Base-by-base conservation (phyloP, 2,329 filamentous ascomycete genomes). In the Didymella glomerata region DNA sequence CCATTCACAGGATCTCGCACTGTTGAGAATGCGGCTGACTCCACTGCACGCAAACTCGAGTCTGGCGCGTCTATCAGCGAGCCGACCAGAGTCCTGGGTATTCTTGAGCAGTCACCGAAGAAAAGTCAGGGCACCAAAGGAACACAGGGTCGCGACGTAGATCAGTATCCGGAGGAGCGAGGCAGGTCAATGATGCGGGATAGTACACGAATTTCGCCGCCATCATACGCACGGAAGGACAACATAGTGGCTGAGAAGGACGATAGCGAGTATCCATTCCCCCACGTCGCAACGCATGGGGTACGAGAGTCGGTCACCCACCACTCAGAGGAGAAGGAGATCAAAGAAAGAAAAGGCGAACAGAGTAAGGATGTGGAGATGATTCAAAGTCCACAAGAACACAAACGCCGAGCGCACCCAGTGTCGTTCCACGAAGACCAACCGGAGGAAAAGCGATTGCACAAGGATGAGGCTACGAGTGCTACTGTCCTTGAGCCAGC, bases 341-440 rank as follows among this genome's bases (percentile, higher is more conserved):
- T 68, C 52, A 73, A 71, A 57, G 77, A 73, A 50, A 77, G 74
- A 52, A 72, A 71, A 57, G 76, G 74, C 62, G 77, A 73, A 54
- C 76, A 74, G 41, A 68, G 65, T 22, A 71, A 71, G 59, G 64
- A 71, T 68, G 68, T 10, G 1, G 54, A 24, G 32, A 41, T 24
- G 61, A 34, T 28, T 28, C 27, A 34, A 56, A 52, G 48, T 40
- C 48, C 44, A 41, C 51, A 62, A 28, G 28, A 54, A n/a, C 66
- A 67, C 46, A 78, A 79, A 54, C 73, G 76, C 46, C 69, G 74
- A 57, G 66, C 68, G 20, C 74, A 75, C 40, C 71, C 76, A 44
- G 69, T 73, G 11, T 64, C 73, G 1, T 70, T 68, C 13, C 66
- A 70, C 14, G 68, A 74, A 25, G 67, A 68, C n/a, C 68, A 76